Evolutionary conservation across 179 eudicot genomes (phyloP), one percentile per base, ranked within the genome.

Genomic region (Corrigiola litoralis): DNA sequence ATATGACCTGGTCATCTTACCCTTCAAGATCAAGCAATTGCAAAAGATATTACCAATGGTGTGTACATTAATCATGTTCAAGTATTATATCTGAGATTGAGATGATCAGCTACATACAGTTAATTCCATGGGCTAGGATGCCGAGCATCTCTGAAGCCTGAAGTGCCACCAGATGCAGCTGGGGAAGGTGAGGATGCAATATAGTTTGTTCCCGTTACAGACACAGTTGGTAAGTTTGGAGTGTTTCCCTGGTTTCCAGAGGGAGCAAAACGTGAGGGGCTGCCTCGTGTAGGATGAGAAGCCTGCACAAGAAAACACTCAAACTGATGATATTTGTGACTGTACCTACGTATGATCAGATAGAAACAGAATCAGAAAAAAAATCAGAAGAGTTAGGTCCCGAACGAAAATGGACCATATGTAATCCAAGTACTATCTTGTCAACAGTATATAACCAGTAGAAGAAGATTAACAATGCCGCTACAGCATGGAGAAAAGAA

Each of bases 101-200:
- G 38, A 64, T 27, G 50, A 40, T 13, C 1, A 6, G 38, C 44
- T 2, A 37, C 28, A 17, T 9, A 33, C 17, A 2, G 38, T 63
- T 68, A 74, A 62, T 81, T 88, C 88, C 95, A 86, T 17, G 96
- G 96, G 75, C 99, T 95, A 17, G 85, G 85, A 32, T 78, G 88
- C 63, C 91, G 76, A 33, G 72, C 69, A 36, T 91, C 99, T 78
- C 89, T 79, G 69, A 95, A 95, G 4, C 71, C 84, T 27, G 99
- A 91, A 51, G 96, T 91, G 62, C 96, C 90, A 44, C 95, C 96
- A 17, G 97, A 91, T 60, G 90, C 97, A 37, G 97, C 99, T 23
- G 99, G 99, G 58, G 99, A 95, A 44, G 99, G 97, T 36, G 97
- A 90, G 24, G 99, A 90, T 48, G 87, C 78, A 20, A 80, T 41